Evolutionary conservation across 345 rosid species (phyloP).

Genomic region (Corchorus olitorius): DNA sequence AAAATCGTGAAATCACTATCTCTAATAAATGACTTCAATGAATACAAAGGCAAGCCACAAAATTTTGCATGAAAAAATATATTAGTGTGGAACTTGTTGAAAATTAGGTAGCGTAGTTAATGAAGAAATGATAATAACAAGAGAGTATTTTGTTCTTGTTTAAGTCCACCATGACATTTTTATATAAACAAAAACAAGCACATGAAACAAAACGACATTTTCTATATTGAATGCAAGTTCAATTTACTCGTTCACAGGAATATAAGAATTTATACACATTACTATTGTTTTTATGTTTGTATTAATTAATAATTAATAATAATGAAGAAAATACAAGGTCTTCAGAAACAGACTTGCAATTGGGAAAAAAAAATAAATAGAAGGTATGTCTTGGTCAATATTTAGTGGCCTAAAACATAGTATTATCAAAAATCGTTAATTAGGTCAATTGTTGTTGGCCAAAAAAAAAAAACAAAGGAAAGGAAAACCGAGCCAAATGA

Average conservation of each 20-base stretch:
- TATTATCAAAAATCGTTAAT: not conserved
- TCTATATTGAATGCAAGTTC: not conserved
- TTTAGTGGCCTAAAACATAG: not conserved
- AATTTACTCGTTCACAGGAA: not conserved
- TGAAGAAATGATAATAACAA: no score
- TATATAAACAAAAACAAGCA: no score
- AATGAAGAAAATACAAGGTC: not conserved
- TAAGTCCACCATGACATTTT: not conserved
- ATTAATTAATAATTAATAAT: no score
- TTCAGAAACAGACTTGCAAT: not conserved
- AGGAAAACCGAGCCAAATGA: not conserved
- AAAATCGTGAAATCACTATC: no score
- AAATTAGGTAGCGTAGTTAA: no score
- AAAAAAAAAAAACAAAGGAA: not conserved
- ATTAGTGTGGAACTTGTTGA: no score
- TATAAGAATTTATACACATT: not conserved
- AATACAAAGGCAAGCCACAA: no score
- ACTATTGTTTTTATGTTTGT: no score
- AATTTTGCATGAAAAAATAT: no score
- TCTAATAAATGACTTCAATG: no score
- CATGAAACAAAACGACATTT: not conserved
- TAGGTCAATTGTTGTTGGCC: constrained; percentile 4
- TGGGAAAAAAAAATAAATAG: not conserved
- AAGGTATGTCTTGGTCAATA: not conserved
- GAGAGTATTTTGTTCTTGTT: not conserved